phyloP scores from a whole-genome alignment of 805 yeast species.

The Yamadazyma tumulicola region DNA sequence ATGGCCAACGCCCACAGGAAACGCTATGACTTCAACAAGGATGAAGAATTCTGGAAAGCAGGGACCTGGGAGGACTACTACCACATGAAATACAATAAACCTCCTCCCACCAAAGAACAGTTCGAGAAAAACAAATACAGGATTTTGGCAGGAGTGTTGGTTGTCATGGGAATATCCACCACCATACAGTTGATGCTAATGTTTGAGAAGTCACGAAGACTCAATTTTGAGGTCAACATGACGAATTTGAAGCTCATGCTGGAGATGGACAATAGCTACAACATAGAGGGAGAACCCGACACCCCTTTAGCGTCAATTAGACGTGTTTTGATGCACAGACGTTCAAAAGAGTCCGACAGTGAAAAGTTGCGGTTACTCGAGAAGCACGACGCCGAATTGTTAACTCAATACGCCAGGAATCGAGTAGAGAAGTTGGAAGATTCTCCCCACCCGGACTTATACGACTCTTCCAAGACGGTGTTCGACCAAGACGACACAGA shows the following conservation, averaged over 20 bases:
- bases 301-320: constrained; percentile 29
- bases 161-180: constrained; percentile 28
- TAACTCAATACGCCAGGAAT: constrained; percentile 31
- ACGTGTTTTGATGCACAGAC: constrained; percentile 30
- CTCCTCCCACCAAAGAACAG: constrained; percentile 40
- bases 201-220: constrained; percentile 30
- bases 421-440: constrained; percentile 15
- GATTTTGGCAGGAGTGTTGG: constrained; percentile 33
- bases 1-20: constrained; percentile 37
- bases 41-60: constrained; percentile 55
- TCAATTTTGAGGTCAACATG: constrained; percentile 20
- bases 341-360: constrained; percentile 23
- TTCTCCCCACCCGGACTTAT: neutral
- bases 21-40: constrained; percentile 25
- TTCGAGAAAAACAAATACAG: constrained; percentile 41
- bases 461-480: no score
- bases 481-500: no score
- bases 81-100: constrained; percentile 34
- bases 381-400: constrained; percentile 24
- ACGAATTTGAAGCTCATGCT: constrained; percentile 27
- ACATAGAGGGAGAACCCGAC: constrained; percentile 25
- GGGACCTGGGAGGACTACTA: constrained; percentile 65
- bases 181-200: constrained; percentile 37
- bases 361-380: constrained; percentile 15
- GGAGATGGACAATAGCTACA: constrained; percentile 24